Evolutionary conservation across 2,329 filamentous ascomycete genomes (phyloP).

Genomic region (Penicillium thymicola): DNA sequence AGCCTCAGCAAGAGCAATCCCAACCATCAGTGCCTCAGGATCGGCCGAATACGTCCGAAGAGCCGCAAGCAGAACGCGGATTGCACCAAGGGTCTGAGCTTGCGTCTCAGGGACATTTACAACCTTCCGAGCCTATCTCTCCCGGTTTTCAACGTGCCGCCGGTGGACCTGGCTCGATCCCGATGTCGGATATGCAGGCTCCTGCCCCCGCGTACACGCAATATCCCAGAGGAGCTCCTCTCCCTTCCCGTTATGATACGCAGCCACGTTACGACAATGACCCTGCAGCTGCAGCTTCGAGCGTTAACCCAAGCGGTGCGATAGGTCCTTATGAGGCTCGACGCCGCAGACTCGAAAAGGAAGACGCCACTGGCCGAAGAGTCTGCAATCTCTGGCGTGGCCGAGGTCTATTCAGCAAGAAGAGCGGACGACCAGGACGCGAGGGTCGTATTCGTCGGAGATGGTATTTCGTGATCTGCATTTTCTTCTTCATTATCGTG

Average conservation of each 20-base stretch:
- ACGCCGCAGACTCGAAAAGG: slow-evolving; percentile 61
- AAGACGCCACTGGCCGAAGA: slow-evolving; percentile 59
- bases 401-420: slow-evolving; percentile 59
- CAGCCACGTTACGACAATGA: slow-evolving; percentile 13
- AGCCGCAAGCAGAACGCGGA: neutral
- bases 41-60: neutral
- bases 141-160: slow-evolving; percentile 62
- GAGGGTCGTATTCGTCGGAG: slow-evolving; percentile 63
- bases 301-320: slow-evolving; percentile 22
- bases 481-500: slow-evolving; percentile 53
- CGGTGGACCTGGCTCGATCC: slow-evolving; percentile 60
- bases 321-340: slow-evolving; percentile 48
- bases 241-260: slow-evolving; percentile 28
- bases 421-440: slow-evolving; percentile 60
- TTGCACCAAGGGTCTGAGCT: neutral
- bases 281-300: slow-evolving; percentile 23
- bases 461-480: slow-evolving; percentile 55
- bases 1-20: neutral
- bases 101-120: slow-evolving; percentile 40
- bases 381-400: slow-evolving; percentile 64
- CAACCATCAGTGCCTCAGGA: neutral
- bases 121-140: slow-evolving; percentile 61
- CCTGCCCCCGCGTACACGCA: slow-evolving; percentile 36
- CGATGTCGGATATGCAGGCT: slow-evolving; percentile 56
- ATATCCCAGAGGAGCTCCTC: slow-evolving; percentile 25